Evolutionary conservation across 1,139 yeast genomes (phyloP).

Genomic region (Yamadazyma dushanensis): DNA sequence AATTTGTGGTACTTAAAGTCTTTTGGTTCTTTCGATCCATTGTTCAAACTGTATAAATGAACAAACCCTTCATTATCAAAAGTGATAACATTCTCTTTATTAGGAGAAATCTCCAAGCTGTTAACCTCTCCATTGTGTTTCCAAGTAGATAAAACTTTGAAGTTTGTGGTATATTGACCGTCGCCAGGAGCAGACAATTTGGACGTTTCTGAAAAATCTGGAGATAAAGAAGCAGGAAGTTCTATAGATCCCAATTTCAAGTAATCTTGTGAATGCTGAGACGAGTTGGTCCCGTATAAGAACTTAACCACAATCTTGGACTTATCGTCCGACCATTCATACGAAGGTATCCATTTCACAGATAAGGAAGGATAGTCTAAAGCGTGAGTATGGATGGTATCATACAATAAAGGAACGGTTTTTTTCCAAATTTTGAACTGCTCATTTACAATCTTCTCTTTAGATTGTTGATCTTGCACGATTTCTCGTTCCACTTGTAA

Average conservation of each 20-base stretch:
- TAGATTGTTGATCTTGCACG: conserved; percentile 44
- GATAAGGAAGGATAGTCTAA: conserved; percentile 61
- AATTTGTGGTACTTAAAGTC: conserved; percentile 59
- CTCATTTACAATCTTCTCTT: conserved; percentile 55
- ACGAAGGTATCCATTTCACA: conserved; percentile 49
- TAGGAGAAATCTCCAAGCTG: conserved; percentile 38
- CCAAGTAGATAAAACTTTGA: conserved; percentile 46
- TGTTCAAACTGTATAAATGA: conserved; percentile 37
- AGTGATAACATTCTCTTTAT: conserved; percentile 42
- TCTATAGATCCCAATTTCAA: conserved; percentile 47
- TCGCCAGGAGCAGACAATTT: conserved; percentile 25
- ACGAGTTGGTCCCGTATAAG: conserved; percentile 50
- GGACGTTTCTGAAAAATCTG: conserved; percentile 24
- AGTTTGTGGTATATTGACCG: conserved; percentile 19
- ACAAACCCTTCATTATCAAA: conserved; percentile 53
- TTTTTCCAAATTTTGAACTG: conserved; percentile 96
- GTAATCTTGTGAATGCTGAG: conserved; percentile 39
- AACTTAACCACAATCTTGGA: conserved; percentile 41
- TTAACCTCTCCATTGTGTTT: conserved; percentile 57
- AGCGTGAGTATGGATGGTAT: conserved; percentile 69
- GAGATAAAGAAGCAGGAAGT: conserved; percentile 52
- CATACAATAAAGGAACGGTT: conserved; percentile 86
- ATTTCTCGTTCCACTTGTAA: conserved; percentile 25
- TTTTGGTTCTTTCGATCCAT: conserved; percentile 20
- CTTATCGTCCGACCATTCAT: conserved; percentile 32